These are phyloP conservation scores for Aureobasidium lini DNA, from an alignment of 2,329 filamentous ascomycete species.

Conservation along the genomic window DNA sequence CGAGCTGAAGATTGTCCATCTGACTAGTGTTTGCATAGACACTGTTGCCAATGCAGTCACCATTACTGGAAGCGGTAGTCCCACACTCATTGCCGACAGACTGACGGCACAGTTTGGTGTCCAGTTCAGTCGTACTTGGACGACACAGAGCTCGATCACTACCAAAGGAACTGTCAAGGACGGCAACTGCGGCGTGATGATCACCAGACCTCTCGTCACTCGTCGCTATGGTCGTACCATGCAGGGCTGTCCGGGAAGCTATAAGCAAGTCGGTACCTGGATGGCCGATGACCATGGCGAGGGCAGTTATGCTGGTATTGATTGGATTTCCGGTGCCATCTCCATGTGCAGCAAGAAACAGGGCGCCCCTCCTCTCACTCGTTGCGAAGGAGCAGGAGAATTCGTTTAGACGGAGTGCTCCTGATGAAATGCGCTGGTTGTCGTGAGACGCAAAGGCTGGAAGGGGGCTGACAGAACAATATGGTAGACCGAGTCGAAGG, in stretches of 20 bases:
- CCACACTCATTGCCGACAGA: not conserved
- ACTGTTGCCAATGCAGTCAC: constrained; percentile 12
- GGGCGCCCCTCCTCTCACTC: constrained; percentile 16
- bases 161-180: constrained; percentile 14
- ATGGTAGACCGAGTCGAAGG: no score
- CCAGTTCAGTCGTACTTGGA: constrained; percentile 11
- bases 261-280: constrained; percentile 18
- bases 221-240: constrained; percentile 19
- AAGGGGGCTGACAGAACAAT: no score
- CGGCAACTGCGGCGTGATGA: constrained; percentile 17
- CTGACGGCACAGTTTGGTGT: constrained; percentile 7
- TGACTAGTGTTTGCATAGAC: not conserved
- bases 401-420: not conserved
- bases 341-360: constrained; percentile 17
- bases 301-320: constrained; percentile 16
- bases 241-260: constrained; percentile 17
- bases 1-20: not conserved
- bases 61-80: not conserved
- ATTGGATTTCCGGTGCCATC: constrained; percentile 18
- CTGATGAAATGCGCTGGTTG: no score
- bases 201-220: constrained; percentile 19
- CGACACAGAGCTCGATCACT: constrained; percentile 8
- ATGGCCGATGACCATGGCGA: constrained; percentile 18
- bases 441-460: no score
- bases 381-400: constrained; percentile 17